Conservation (phyloP, 2,329 filamentous ascomycete species). For the Fusarium temperatum region DNA sequence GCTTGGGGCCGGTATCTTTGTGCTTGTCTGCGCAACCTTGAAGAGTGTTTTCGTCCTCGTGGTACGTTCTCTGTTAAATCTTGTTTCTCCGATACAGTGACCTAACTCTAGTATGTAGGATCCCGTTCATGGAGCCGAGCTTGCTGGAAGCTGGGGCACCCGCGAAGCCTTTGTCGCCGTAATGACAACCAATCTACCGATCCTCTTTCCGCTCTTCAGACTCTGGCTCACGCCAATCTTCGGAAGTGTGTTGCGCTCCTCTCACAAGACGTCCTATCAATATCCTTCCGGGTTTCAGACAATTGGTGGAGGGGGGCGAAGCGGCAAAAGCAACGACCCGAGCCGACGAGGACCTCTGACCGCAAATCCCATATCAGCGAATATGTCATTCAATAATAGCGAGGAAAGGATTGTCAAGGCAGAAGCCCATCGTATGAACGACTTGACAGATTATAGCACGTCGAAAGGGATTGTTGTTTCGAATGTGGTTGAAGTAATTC, state of each 20-base stretch:
- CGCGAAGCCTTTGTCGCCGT: constrained; percentile 55
- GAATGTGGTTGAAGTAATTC: constrained; percentile 50
- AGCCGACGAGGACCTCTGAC: constrained; percentile 46
- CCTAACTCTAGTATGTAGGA: constrained; percentile 39
- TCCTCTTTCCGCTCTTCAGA: constrained; percentile 55
- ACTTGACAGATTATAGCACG: constrained; percentile 17
- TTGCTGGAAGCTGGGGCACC: constrained; percentile 51
- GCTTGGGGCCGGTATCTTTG: constrained; percentile 52
- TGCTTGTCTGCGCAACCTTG: constrained; percentile 50
- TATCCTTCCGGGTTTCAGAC: constrained; percentile 51
- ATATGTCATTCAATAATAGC: constrained; percentile 50
- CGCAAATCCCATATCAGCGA: constrained; percentile 48
- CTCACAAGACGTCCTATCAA: constrained; percentile 49
- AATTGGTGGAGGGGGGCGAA: constrained; percentile 51
- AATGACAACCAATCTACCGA: constrained; percentile 52
- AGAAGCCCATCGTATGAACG: constrained; percentile 50
- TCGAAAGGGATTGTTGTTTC: constrained; percentile 52
- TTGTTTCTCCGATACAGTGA: rapidly evolving
- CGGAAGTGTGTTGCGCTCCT: constrained; percentile 46
- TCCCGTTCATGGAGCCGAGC: constrained; percentile 48
- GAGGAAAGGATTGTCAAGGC: constrained; percentile 54
- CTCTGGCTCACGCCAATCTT: constrained; percentile 49
- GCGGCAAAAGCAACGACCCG: constrained; percentile 41
- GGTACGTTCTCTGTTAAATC: constrained; percentile 31
- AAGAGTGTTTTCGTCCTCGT: constrained; percentile 50